phyloP scores from a whole-genome alignment of 345 rosid species.

The Acer negundo region DNA sequence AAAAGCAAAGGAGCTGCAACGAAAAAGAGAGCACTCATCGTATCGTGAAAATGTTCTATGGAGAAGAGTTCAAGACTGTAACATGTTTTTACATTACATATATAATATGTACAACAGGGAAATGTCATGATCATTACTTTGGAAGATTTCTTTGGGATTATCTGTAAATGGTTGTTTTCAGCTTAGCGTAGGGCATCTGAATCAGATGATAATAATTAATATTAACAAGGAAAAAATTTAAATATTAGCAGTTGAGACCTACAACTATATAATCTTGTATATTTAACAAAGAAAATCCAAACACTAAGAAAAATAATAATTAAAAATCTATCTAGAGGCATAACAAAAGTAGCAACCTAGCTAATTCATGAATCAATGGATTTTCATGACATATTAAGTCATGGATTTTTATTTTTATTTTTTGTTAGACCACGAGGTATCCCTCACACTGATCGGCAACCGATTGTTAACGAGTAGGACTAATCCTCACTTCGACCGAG shows the following conservation, averaged over 20 bases:
- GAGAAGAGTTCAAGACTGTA: background rate
- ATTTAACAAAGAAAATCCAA: background rate
- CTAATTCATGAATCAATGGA: no score
- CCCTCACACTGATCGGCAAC: no score
- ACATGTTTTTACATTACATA: background rate
- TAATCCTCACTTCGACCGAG: no score
- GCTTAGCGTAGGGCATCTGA: background rate
- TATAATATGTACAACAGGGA: background rate
- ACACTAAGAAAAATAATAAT: no score
- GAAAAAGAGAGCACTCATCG: constrained; percentile 23
- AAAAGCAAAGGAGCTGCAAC: constrained; percentile 20
- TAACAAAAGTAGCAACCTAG: no score
- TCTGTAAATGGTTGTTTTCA: background rate
- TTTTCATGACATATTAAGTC: no score
- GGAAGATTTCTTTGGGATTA: background rate
- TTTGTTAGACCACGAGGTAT: no score
- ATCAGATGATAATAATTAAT: background rate
- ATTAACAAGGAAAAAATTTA: background rate
- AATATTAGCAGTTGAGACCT: background rate
- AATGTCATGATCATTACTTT: background rate
- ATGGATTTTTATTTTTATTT: no score
- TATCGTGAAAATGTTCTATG: constrained; percentile 6
- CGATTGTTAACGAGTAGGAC: no score
- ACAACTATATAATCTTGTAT: background rate
- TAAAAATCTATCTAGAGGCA: no score